phyloP scores from a whole-genome alignment of 2,329 filamentous ascomycete genomes.

The Trichoderma sp. region DNA sequence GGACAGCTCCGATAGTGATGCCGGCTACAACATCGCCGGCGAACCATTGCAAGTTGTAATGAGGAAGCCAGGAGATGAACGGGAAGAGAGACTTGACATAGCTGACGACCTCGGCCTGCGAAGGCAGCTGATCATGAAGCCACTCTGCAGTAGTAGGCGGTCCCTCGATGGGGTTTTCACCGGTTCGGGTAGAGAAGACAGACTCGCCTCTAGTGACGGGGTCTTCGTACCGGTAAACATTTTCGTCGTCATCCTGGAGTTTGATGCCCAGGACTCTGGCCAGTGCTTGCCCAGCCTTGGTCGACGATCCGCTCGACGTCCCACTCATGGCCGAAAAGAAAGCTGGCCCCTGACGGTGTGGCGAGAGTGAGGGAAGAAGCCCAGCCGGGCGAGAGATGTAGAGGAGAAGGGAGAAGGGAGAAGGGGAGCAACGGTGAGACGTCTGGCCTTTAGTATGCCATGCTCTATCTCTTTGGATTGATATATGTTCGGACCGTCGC shows the following conservation, averaged over 20 bases:
- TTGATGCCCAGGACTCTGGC: conserved; percentile 83
- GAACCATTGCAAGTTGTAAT: conserved; percentile 89
- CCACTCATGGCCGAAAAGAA: conserved; percentile 32
- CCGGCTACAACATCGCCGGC: conserved; percentile 83
- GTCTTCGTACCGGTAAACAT: conserved; percentile 38
- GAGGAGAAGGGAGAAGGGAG: background rate
- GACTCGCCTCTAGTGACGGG: conserved; percentile 75
- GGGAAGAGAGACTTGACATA: conserved; percentile 79
- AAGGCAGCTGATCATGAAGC: conserved; percentile 62
- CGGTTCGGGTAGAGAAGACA: conserved; percentile 67
- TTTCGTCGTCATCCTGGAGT: conserved; percentile 54
- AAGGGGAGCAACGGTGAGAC: background rate
- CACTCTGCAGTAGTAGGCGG: conserved; percentile 74
- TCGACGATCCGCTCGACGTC: conserved; percentile 33
- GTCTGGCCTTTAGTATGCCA: background rate
- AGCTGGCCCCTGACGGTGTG: background rate
- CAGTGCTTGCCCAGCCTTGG: conserved; percentile 66
- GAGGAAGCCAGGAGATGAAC: conserved; percentile 80
- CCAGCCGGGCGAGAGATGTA: background rate
- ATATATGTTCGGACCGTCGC: background rate
- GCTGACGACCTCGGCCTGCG: conserved; percentile 45
- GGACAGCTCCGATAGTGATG: conserved; percentile 58
- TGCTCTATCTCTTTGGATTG: background rate
- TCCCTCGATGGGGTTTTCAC: conserved; percentile 77
- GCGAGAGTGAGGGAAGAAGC: conserved; percentile 2